Evolutionary conservation across 345 rosid genomes (phyloP).

Genomic region (Syzygium oleosum): DNA sequence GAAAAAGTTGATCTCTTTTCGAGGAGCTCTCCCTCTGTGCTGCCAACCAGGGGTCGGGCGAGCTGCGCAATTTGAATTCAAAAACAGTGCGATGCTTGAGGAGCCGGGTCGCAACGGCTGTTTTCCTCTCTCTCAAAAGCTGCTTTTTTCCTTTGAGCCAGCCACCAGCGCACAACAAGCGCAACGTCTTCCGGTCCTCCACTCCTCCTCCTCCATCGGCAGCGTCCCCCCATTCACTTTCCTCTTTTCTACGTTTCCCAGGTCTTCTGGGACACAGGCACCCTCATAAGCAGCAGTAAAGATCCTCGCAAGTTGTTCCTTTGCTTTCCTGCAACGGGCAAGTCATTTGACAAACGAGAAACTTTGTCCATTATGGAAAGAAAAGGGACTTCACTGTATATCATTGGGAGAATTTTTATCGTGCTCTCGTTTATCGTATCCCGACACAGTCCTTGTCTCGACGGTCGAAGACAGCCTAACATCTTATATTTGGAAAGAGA

Average conservation of each 20-base stretch:
- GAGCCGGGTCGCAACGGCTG: background rate
- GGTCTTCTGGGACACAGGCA: background rate
- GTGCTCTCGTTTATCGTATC: background rate
- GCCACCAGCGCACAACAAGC: background rate
- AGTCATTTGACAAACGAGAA: background rate
- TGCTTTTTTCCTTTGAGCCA: background rate
- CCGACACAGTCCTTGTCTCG: fast-evolving
- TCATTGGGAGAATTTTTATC: background rate
- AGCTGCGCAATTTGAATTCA: background rate
- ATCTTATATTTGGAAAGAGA: background rate
- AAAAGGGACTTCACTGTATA: background rate
- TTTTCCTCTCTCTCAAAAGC: background rate
- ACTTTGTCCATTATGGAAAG: background rate
- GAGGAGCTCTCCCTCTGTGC: background rate
- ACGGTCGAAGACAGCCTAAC: background rate
- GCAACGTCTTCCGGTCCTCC: background rate
- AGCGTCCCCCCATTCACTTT: background rate
- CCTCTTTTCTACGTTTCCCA: background rate
- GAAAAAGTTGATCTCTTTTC: background rate
- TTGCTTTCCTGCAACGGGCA: background rate
- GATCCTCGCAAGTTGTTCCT: background rate
- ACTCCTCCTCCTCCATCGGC: background rate
- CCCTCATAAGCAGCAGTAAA: background rate
- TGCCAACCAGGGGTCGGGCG: background rate
- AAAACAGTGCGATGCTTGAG: background rate